Evolutionary conservation across 208 protist genomes (phyloP).

Genomic region (Trypanosoma conorhini): DNA sequence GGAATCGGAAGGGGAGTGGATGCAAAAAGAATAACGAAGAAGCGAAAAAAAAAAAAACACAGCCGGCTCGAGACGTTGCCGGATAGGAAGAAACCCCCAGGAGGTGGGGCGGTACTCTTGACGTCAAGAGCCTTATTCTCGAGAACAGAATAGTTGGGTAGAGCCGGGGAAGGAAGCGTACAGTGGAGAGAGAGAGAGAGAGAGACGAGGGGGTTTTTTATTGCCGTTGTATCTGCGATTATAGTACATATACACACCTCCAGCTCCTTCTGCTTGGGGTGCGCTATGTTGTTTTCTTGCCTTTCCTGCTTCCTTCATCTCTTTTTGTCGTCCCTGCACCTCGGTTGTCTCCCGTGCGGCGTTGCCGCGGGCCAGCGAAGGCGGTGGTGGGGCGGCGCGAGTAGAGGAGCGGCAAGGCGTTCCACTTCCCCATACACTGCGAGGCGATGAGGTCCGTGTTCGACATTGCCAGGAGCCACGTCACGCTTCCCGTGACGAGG

Average conservation of each 20-base stretch:
- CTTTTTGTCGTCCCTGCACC: constrained; percentile 10
- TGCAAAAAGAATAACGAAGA: too few species aligned
- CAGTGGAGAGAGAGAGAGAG: too few species aligned
- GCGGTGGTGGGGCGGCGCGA: background rate
- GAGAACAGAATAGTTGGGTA: too few species aligned
- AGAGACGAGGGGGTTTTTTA: too few species aligned
- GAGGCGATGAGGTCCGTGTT: constrained; percentile 29
- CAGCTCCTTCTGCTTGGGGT: background rate
- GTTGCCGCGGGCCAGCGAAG: background rate
- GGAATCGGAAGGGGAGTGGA: too few species aligned
- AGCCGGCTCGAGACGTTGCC: too few species aligned
- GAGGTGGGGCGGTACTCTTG: too few species aligned
- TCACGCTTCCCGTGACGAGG: constrained; percentile 50
- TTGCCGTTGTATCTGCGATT: background rate
- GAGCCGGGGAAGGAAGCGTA: too few species aligned
- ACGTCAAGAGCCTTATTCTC: too few species aligned
- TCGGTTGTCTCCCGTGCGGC: background rate
- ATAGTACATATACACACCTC: background rate
- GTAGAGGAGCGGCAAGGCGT: background rate
- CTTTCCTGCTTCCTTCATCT: background rate
- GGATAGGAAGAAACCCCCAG: too few species aligned
- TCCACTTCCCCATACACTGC: background rate
- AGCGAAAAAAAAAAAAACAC: background rate
- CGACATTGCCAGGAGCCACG: constrained; percentile 64
- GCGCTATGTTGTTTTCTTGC: too few species aligned